A percentile compares a stretch with the other conserved stretches of the same genome.
These are phyloP conservation scores for Phlebiopsis flavidoalba DNA, from an alignment of 768 basidiomycete genomes.

Conservation along the genomic window DNA sequence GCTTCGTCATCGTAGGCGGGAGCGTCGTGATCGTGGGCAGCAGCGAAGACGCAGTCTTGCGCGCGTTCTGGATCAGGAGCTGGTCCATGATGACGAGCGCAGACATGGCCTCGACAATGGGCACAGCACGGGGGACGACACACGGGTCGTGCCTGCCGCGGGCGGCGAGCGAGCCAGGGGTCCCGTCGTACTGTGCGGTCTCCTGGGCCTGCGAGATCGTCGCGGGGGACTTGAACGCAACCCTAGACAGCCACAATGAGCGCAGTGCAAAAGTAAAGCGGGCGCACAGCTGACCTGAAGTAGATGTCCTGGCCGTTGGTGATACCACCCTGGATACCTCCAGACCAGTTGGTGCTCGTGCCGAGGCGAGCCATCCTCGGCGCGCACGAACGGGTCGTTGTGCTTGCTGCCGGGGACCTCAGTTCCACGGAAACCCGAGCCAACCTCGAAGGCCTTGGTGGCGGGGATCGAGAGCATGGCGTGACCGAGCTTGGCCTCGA, in stretches of 20 bases:
- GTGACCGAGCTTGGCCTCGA: constrained; percentile 92
- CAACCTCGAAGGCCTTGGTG: constrained; percentile 97
- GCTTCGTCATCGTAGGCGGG: constrained; percentile 87
- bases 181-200: constrained; percentile 93
- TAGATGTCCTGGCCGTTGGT: constrained; percentile 97
- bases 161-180: constrained; percentile 81
- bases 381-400: constrained; percentile 81
- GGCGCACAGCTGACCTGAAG: constrained; percentile 65
- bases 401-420: constrained; percentile 90
- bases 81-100: constrained; percentile 93
- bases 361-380: constrained; percentile 66
- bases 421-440: constrained; percentile 93
- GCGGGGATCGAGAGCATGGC: constrained; percentile 99
- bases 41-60: constrained; percentile 64
- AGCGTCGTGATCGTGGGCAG: constrained; percentile 87
- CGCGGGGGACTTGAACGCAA: constrained; percentile 98
- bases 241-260: constrained; percentile 35
- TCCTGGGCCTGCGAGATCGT: constrained; percentile 91
- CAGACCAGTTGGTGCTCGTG: constrained; percentile 92
- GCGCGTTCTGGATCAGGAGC: constrained; percentile 83
- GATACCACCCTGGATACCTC: constrained; percentile 96
- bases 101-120: constrained; percentile 98
- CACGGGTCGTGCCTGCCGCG: constrained; percentile 96
- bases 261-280: constrained; percentile 2
- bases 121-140: constrained; percentile 94